These are phyloP conservation scores for Lasiosphaeria miniovina DNA, from an alignment of 495 filamentous ascomycete genomes.

Conservation along the genomic window DNA sequence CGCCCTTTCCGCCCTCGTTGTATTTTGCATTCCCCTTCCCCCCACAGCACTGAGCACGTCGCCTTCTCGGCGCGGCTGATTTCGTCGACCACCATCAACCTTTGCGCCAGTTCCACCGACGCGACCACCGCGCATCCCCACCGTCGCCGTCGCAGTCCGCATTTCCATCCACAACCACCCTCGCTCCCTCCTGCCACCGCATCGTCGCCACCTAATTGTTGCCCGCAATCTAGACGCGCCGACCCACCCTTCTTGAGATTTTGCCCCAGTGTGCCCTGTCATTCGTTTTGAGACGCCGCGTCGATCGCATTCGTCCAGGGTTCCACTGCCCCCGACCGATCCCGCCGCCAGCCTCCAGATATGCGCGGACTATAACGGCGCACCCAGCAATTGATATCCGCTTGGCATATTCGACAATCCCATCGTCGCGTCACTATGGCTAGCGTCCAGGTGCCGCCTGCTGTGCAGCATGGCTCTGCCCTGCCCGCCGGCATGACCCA, in stretches of 20 bases:
- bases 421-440: constrained; percentile 60
- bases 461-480: constrained; percentile 52
- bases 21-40: constrained; percentile 19
- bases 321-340: constrained; percentile 18
- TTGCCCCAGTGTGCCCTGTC: constrained; percentile 10
- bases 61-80: constrained; percentile 22
- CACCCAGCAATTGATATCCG: constrained; percentile 20
- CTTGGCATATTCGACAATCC: constrained; percentile 20
- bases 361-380: constrained; percentile 33
- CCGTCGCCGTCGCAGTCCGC: constrained; percentile 8
- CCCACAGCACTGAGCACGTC: constrained; percentile 16
- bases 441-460: constrained; percentile 68
- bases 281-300: constrained; percentile 11
- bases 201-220: constrained; percentile 14
- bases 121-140: constrained; percentile 23
- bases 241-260: constrained; percentile 24
- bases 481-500: constrained; percentile 56
- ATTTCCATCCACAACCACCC: constrained; percentile 12
- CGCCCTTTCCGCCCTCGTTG: constrained; percentile 8
- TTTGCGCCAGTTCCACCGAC: constrained; percentile 25
- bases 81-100: constrained; percentile 17
- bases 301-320: constrained; percentile 11
- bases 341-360: constrained; percentile 29
- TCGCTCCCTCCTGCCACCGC: constrained; percentile 2
- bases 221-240: constrained; percentile 22